These are phyloP conservation scores for Penstemon barbatus DNA, from an alignment of 257 asterid genomes.

Conservation along the genomic window DNA sequence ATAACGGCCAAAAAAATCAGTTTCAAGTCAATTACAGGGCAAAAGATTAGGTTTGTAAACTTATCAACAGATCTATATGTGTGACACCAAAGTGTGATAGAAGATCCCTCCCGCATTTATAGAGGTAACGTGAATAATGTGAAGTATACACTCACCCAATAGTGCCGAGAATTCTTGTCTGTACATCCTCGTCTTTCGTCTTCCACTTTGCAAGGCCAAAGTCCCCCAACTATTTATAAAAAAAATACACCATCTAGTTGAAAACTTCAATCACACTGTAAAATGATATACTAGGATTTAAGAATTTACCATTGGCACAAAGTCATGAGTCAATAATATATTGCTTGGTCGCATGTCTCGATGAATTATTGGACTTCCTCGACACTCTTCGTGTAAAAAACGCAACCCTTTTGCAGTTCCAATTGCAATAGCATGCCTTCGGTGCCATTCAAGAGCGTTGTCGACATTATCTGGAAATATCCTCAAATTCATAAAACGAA, in stretches of 20 bases:
- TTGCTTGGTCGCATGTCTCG: constrained; percentile 65
- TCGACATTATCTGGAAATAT: constrained; percentile 40
- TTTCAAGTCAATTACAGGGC: background rate
- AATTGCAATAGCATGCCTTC: constrained; percentile 59
- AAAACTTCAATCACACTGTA: constrained; percentile 3
- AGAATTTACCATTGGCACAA: constrained; percentile 60
- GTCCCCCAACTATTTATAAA: constrained; percentile 54
- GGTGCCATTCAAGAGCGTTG: constrained; percentile 59
- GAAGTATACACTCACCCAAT: constrained; percentile 43
- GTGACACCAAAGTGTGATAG: too few species aligned
- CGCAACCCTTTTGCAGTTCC: constrained; percentile 81
- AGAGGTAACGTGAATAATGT: background rate
- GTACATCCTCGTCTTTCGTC: constrained; percentile 31
- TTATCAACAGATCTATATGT: too few species aligned
- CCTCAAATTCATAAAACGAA: constrained; percentile 14
- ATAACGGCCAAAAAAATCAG: constrained; percentile 19
- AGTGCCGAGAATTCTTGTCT: constrained; percentile 42
- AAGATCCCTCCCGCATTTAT: too few species aligned
- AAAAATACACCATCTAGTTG: constrained; percentile 6
- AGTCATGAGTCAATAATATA: constrained; percentile 57
- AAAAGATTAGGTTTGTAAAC: too few species aligned
- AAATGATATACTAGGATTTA: background rate
- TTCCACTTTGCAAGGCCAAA: constrained; percentile 64
- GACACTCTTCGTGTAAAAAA: constrained; percentile 74
- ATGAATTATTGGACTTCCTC: constrained; percentile 66